Evolutionary conservation across 495 filamentous ascomycete species (phyloP), one percentile per base, ranked within the genome.

Genomic region (Penicillium samsonianum): DNA sequence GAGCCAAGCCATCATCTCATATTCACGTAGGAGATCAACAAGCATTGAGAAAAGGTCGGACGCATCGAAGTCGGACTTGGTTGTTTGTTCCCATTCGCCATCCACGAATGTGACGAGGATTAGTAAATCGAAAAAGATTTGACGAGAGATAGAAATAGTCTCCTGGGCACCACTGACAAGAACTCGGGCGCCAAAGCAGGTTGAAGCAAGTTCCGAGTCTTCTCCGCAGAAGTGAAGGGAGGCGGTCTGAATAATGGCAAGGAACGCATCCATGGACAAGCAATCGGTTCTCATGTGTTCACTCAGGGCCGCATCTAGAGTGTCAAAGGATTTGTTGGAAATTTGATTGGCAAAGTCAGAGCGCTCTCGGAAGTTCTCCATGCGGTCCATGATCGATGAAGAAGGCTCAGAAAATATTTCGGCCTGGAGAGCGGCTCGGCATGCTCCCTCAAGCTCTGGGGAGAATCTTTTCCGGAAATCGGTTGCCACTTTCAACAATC

Each of bases 51-150:
- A 98, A 1, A 96, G 70, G 5, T 79, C 72, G 19, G 84, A 80
- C 22, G 87, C 80, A 59, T 91, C 84, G 55, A 93, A 88, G 14
- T 76, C 79, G 2, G 85, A 82, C 14, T 83, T 80, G 26, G 88
- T 85, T 28, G 83, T 82, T 61, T 82, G 80, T 47, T 92, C 84
- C 31, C 87, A 80, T 60, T 93, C 92, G 42, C 83, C 83, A 64
- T 90, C 88, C 69, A 97, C 83, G 60, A 96, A 89, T 17, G 92
- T 79, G 11, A 94, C 79, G 5, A 97, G 75, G n/a, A 92, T 77
- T 2, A 96, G 68, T n/a, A 97, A 81, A 67, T 90, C 88, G 45
- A 90, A 84, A 16, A 95, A 83, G 16, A 92, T 77, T 43, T 71
- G 73, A 33, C 82, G 80, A 60, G 82, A 83, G 56, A 88, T 84